Conservation (phyloP, 345 rosid genomes). For the Ceriops decandra region DNA sequence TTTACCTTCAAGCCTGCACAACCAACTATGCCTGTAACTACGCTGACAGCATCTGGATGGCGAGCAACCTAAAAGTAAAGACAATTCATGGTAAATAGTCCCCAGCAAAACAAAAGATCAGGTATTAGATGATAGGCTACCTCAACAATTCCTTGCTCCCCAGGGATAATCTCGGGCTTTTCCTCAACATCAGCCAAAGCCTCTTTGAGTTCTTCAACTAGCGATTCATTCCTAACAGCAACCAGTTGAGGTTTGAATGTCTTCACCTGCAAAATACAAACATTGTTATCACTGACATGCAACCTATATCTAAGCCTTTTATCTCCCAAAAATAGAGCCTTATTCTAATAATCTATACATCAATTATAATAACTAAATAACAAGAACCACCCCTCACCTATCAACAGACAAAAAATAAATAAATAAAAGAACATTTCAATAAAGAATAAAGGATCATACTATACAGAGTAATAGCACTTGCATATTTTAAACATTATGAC, state of each 20-base stretch:
- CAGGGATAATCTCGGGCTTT: slow-evolving; percentile 90
- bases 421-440: too few species aligned
- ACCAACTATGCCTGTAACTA: slow-evolving; percentile 95
- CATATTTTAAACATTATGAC: too few species aligned
- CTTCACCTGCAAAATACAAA: slow-evolving; percentile 54
- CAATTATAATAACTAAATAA: not conserved
- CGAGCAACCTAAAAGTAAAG: slow-evolving; percentile 70
- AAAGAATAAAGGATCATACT: not conserved
- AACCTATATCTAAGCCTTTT: not conserved
- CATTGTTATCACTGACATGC: not conserved
- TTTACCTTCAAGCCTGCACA: slow-evolving; percentile 92
- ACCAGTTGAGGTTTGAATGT: slow-evolving; percentile 83
- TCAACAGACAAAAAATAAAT: too few species aligned
- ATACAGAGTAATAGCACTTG: not conserved
- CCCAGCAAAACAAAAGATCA: slow-evolving; percentile 10
- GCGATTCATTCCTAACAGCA: slow-evolving; percentile 70
- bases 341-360: not conserved
- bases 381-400: too few species aligned
- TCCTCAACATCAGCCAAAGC: slow-evolving; percentile 74
- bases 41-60: slow-evolving; percentile 84
- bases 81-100: slow-evolving; percentile 13
- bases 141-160: slow-evolving; percentile 90
- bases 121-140: slow-evolving; percentile 30
- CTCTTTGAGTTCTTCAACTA: slow-evolving; percentile 70
- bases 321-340: not conserved